phyloP scores from a whole-genome alignment of 345 rosid species.

The Eucalyptus leucophloia region DNA sequence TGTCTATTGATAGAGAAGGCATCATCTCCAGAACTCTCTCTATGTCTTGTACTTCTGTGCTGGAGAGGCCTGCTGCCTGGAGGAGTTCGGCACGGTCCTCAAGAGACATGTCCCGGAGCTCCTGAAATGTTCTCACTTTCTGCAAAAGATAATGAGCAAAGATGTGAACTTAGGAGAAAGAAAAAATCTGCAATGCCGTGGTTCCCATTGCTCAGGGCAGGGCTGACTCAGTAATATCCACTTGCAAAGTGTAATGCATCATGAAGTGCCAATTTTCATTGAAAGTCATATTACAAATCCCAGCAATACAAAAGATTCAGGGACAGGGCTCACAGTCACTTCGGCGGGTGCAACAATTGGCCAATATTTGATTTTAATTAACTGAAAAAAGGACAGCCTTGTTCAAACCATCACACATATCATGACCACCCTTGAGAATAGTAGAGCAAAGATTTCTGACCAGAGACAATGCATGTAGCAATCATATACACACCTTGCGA shows the following conservation, averaged over 20 bases:
- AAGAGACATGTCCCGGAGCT: constrained; percentile 53
- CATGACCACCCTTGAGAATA: background rate
- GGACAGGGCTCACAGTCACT: background rate
- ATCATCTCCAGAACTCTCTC: constrained; percentile 87
- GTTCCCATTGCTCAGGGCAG: background rate
- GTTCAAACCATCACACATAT: background rate
- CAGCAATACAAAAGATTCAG: background rate
- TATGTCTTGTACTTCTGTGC: constrained; percentile 53
- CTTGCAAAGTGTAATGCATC: background rate
- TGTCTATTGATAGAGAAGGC: constrained; percentile 75
- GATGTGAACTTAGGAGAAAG: background rate
- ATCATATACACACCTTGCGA: constrained; percentile 54
- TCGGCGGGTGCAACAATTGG: background rate
- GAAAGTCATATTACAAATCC: background rate
- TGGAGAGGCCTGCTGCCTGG: constrained; percentile 74
- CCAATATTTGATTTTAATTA: background rate
- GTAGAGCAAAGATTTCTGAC: background rate
- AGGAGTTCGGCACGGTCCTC: constrained; percentile 79
- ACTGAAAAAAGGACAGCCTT: background rate
- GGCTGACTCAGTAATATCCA: background rate
- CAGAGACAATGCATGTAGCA: background rate
- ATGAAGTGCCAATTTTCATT: background rate
- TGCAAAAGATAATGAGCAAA: constrained; percentile 16
- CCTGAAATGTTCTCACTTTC: constrained; percentile 89
- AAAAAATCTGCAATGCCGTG: background rate